Conservation (phyloP, 371 early-diverging fungal species). For the Rhizopus microsporus region DNA sequence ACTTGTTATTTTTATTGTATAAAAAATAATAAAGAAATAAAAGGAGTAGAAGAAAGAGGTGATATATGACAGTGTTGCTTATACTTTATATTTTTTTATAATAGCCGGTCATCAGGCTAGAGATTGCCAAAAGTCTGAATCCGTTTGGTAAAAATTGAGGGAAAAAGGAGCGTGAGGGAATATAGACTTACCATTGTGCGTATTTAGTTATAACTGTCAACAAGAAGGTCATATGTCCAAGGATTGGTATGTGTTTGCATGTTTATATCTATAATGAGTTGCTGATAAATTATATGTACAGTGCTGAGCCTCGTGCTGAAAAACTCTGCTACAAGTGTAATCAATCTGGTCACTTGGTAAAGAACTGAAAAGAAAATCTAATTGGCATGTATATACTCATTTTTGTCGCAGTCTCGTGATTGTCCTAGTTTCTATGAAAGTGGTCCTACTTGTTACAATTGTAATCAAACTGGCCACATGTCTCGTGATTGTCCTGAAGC, state of each 20-base stretch:
- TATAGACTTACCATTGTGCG: slow-evolving; percentile 1
- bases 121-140: slow-evolving; percentile 57
- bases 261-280: background rate
- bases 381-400: background rate
- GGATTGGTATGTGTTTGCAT: slow-evolving; percentile 43
- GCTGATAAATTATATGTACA: slow-evolving; percentile 13
- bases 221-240: slow-evolving; percentile 60
- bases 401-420: slow-evolving; percentile 46
- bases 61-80: slow-evolving; percentile 7
- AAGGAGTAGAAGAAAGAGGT: background rate
- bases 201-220: slow-evolving; percentile 60
- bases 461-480: slow-evolving; percentile 62
- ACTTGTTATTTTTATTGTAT: slow-evolving; percentile 2
- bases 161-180: background rate
- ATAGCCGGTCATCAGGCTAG: slow-evolving; percentile 69
- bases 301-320: slow-evolving; percentile 62
- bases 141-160: slow-evolving; percentile 56
- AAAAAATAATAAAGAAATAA: background rate
- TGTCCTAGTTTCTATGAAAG: slow-evolving; percentile 49
- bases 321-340: slow-evolving; percentile 63
- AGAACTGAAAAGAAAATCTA: slow-evolving; percentile 3
- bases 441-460: slow-evolving; percentile 61
- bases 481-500: slow-evolving; percentile 62
- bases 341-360: slow-evolving; percentile 58
- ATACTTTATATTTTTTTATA: slow-evolving; percentile 14